Percentiles rank a stretch among this genome's conserved stretches.
phyloP scores from a whole-genome alignment of 2,329 filamentous ascomycete species.

The Calonectria pseudoturangicola region DNA sequence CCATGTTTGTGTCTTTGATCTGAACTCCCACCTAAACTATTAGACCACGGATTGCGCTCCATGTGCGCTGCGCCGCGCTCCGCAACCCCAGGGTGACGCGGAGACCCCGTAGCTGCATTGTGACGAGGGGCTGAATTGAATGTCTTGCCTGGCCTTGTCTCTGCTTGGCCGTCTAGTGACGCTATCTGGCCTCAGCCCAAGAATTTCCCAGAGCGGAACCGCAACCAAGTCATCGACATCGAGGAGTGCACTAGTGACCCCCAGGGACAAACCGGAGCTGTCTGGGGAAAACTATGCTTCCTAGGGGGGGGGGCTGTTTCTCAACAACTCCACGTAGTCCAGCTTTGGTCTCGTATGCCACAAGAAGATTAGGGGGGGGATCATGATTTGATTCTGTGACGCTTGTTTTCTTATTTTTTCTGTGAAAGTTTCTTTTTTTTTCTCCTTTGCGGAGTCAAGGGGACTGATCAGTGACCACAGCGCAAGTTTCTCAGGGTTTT shows the following conservation, averaged over 20 bases:
- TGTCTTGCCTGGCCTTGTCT: slow-evolving; percentile 34
- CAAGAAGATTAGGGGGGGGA: neutral
- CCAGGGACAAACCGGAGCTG: slow-evolving; percentile 14
- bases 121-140: slow-evolving; percentile 34
- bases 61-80: neutral
- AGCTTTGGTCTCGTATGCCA: slow-evolving; percentile 6
- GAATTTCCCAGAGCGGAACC: slow-evolving; percentile 46
- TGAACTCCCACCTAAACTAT: neutral
- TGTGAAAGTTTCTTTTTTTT: neutral
- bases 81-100: slow-evolving; percentile 21
- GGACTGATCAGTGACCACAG: neutral
- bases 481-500: neutral
- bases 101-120: slow-evolving; percentile 26
- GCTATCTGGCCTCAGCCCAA: slow-evolving; percentile 45
- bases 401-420: neutral
- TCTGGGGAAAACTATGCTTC: slow-evolving; percentile 31
- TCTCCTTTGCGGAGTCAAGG: neutral
- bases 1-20: neutral
- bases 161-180: slow-evolving; percentile 43
- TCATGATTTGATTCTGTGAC: neutral
- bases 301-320: slow-evolving; percentile 10
- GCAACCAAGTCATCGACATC: slow-evolving; percentile 36
- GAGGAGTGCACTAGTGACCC: slow-evolving; percentile 15
- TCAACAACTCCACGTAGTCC: slow-evolving; percentile 27
- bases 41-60: neutral